Conservation (phyloP, 768 basidiomycete genomes). For the Sistotremastrum niveocremeum region DNA sequence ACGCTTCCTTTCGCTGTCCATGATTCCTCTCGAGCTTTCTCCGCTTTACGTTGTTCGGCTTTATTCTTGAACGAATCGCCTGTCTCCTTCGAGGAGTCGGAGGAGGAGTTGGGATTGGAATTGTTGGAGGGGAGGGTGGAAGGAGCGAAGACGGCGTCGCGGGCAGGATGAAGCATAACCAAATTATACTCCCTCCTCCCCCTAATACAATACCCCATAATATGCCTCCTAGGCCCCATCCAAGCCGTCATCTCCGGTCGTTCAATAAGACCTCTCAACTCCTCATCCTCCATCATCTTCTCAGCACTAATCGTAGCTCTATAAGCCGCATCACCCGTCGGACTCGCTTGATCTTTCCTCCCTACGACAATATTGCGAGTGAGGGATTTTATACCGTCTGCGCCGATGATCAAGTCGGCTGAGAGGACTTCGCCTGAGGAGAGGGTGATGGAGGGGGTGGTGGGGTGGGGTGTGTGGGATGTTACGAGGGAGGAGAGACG, state of each 20-base stretch:
- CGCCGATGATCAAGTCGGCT: constrained; percentile 34
- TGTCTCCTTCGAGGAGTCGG: neutral
- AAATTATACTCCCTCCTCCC: constrained; percentile 25
- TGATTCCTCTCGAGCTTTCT: constrained; percentile 18
- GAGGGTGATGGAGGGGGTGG: constrained; percentile 22
- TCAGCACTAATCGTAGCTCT: constrained; percentile 36
- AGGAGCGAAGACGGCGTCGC: neutral
- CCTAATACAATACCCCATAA: constrained; percentile 32
- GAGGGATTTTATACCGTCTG: constrained; percentile 40
- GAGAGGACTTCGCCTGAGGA: constrained; percentile 28
- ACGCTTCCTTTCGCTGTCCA: constrained; percentile 29
- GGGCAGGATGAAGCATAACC: constrained; percentile 17
- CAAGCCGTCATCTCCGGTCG: constrained; percentile 39
- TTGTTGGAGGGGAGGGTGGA: neutral
- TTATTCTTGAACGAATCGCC: no score
- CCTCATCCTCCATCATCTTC: constrained; percentile 34
- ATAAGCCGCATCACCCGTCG: constrained; percentile 54
- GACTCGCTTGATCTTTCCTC: constrained; percentile 25
- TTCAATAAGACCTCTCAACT: constrained; percentile 37
- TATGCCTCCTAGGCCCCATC: constrained; percentile 40
- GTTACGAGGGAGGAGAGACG: constrained; percentile 24
- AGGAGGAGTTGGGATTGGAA: constrained; percentile 5
- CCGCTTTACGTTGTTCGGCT: constrained; percentile 1
- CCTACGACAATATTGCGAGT: constrained; percentile 38
- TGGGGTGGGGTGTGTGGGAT: constrained; percentile 17